Evolutionary conservation across 2,329 filamentous ascomycete species (phyloP).

Genomic region (Fusarium agapanthi): DNA sequence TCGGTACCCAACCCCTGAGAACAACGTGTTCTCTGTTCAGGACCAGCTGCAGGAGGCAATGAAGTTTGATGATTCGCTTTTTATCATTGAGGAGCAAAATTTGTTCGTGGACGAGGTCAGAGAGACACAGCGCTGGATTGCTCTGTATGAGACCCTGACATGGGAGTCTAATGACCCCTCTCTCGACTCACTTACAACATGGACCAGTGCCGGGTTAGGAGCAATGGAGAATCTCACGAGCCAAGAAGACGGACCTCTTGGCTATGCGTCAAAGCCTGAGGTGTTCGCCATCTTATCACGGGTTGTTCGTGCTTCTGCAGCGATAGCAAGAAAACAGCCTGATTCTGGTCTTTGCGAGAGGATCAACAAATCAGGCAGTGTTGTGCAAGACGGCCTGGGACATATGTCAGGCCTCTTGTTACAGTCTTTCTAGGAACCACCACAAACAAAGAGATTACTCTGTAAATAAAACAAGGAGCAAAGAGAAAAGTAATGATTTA

Average conservation of each 20-base stretch:
- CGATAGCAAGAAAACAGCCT: slow-evolving; percentile 42
- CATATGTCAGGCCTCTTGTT: slow-evolving; percentile 45
- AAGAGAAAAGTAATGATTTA: slow-evolving; percentile 17
- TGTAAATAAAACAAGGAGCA: neutral
- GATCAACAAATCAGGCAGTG: slow-evolving; percentile 6
- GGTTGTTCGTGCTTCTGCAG: slow-evolving; percentile 52
- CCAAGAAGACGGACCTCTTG: slow-evolving; percentile 70
- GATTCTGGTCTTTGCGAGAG: slow-evolving; percentile 14
- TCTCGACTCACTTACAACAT: slow-evolving; percentile 49
- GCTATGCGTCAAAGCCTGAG: slow-evolving; percentile 75
- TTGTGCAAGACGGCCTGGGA: slow-evolving; percentile 9
- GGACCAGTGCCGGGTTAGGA: slow-evolving; percentile 61
- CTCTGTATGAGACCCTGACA: slow-evolving; percentile 51
- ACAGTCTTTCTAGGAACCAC: slow-evolving; percentile 13
- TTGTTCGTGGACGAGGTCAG: slow-evolving; percentile 86
- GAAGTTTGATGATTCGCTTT: slow-evolving; percentile 73
- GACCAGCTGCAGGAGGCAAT: slow-evolving; percentile 57
- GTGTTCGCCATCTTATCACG: slow-evolving; percentile 69
- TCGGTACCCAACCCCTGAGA: slow-evolving; percentile 11
- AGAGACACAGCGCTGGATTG: slow-evolving; percentile 76
- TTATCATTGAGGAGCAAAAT: slow-evolving; percentile 91
- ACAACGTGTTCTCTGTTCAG: slow-evolving; percentile 41
- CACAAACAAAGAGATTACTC: neutral
- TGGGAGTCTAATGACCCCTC: slow-evolving; percentile 34
- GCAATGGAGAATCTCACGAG: slow-evolving; percentile 48